Percentiles rank a stretch among this genome's conserved stretches.
Conservation (phyloP, 768 basidiomycete genomes). For the Punctularia strigosozonata region DNA sequence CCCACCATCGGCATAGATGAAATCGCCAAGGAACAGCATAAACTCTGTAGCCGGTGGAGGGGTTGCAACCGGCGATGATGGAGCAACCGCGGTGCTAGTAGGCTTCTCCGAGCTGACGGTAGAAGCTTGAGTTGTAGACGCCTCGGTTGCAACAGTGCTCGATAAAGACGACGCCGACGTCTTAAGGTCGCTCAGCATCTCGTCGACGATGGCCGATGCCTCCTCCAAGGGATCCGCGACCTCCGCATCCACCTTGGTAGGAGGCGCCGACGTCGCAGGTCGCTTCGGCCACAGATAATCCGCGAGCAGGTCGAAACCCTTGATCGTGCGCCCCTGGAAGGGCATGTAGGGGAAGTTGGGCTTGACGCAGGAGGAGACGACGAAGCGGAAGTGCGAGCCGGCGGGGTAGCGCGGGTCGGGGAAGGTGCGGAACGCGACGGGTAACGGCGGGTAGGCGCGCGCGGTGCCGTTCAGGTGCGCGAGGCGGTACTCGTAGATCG, state of each 20-base stretch:
- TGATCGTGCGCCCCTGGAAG: constrained; percentile 36
- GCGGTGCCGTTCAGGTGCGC: constrained; percentile 30
- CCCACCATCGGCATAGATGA: constrained; percentile 27
- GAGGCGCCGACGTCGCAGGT: neutral
- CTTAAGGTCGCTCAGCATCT: no score
- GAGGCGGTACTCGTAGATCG: constrained; percentile 47
- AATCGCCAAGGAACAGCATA: constrained; percentile 21
- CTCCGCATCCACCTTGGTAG: neutral
- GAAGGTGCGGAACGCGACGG: constrained; percentile 60
- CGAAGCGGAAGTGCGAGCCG: constrained; percentile 53
- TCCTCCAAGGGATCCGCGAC: neutral
- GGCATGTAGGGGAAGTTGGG: constrained; percentile 69
- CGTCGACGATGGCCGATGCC: neutral
- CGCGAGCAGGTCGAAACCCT: constrained; percentile 54
- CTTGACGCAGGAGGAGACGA: constrained; percentile 53
- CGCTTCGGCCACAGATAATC: constrained; percentile 31
- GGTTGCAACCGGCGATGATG: neutral
- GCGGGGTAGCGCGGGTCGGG: constrained; percentile 51
- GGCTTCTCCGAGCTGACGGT: neutral
- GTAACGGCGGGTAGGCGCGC: constrained; percentile 36
- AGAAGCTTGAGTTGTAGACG: no score
- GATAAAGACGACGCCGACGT: no score
- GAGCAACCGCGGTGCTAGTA: neutral
- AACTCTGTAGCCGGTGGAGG: constrained; percentile 12
- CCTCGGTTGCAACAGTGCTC: no score